Percentiles rank a stretch among this genome's conserved stretches.
Conservation (phyloP, 352 stramenopile species). For the Pythium plurisporium region DNA sequence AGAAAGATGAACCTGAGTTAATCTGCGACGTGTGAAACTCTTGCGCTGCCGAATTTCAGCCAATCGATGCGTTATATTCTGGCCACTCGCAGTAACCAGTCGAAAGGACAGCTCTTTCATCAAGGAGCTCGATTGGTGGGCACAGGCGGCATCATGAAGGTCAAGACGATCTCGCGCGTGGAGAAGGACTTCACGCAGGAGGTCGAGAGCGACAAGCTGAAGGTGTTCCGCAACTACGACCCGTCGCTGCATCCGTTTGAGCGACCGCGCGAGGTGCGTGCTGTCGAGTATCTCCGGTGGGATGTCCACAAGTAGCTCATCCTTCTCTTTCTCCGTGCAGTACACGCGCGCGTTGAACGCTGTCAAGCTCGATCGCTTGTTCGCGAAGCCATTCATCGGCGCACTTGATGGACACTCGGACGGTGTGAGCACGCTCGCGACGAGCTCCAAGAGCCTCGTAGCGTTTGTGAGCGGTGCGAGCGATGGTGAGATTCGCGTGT, state of each 20-base stretch:
- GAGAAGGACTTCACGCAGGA: slow-evolving; percentile 94
- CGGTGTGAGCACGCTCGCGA: slow-evolving; percentile 91
- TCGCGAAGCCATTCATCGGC: slow-evolving; percentile 98
- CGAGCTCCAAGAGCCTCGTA: slow-evolving; percentile 88
- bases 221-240: slow-evolving; percentile 97
- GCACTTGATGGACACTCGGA: slow-evolving; percentile 97
- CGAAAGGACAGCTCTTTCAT: slow-evolving; percentile 11
- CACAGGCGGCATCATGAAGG: slow-evolving; percentile 90
- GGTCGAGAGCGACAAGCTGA: slow-evolving; percentile 90
- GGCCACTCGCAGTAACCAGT: slow-evolving; percentile 18
- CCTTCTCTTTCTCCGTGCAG: slow-evolving; percentile 39
- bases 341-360: slow-evolving; percentile 97
- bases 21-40: slow-evolving; percentile 15
- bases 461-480: slow-evolving; percentile 85
- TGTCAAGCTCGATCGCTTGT: slow-evolving; percentile 98
- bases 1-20: background rate
- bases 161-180: slow-evolving; percentile 97
- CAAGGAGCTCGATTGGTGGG: slow-evolving; percentile 1
- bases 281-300: background rate
- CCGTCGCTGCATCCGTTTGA: slow-evolving; percentile 94
- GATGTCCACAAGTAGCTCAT: background rate
- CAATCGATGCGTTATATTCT: slow-evolving; percentile 10
- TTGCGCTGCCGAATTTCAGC: background rate
- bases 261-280: slow-evolving; percentile 59
- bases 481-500: slow-evolving; percentile 95